Base-by-base conservation (phyloP, 352 stramenopile species). In the Phytophthora citricola region DNA sequence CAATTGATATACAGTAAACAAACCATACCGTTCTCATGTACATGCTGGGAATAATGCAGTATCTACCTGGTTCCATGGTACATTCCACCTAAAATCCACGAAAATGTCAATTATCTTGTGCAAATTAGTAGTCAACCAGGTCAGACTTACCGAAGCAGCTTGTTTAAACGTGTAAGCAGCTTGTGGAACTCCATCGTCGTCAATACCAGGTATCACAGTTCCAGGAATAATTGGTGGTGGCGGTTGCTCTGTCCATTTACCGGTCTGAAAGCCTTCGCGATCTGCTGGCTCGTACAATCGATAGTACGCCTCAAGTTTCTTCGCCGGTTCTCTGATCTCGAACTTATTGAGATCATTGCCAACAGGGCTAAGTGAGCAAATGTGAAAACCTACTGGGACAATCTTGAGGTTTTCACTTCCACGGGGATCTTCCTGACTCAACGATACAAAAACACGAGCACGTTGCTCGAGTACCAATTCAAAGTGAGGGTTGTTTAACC, bases 401-500 rank as follows among this genome's bases (percentile, higher is more conserved):
- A 95, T 87, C 54, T 89, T 91, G 3, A 81, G 39, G n/a, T 83
- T 88, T 8, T 80, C 71, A 51, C 77, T 92, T 11, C 87, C 87
- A 9, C 87, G 81, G 20, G 83, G 86, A 36, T 95, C 87, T 69
- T 95, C 84, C 57, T 95, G 87, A 22, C 83, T 92, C 27, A 95
- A 64, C 0, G 84, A 94, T 15, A 87, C 81, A 56, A 94, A 93
- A 14, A 95, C 73, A 1, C 70, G 78, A 22, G 77, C 80, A 4
- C 78, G 79, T 29, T 91, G 74, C 36, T 90, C 70, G 1, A 97
- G 46, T 20, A 71, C 59, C 4, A 97, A 58, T 27, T 93, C 81
- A 47, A 94, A 95, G 32, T 82, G 89, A 0, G 91, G 91, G 24
- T 97, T 97, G 49, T 91, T 93, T 29, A 90, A 78, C 89, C 91